Percentiles rank a stretch among this genome's conserved stretches.
These are phyloP conservation scores for Prunus yedoensis DNA, from an alignment of 331 rosid species.

Conservation along the genomic window DNA sequence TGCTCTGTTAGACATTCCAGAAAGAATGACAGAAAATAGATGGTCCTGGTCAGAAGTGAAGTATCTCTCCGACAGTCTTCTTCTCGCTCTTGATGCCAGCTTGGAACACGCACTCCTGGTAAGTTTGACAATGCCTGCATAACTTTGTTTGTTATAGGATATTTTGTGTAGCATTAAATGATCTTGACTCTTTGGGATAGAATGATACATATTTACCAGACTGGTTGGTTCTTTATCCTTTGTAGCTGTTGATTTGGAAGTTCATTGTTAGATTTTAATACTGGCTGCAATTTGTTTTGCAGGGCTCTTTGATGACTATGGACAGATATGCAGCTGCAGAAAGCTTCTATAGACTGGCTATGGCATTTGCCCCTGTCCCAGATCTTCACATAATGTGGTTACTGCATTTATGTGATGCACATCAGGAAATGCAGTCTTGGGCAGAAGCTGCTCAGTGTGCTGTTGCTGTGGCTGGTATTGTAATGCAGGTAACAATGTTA, in stretches of 20 bases:
- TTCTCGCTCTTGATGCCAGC: slow-evolving; percentile 95
- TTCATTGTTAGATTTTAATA: background rate
- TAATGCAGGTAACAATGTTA: slow-evolving; percentile 73
- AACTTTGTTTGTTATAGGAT: background rate
- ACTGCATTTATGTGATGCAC: slow-evolving; percentile 96
- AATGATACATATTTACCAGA: background rate
- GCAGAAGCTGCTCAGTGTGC: slow-evolving; percentile 99
- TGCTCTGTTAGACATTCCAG: slow-evolving; percentile 68
- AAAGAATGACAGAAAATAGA: slow-evolving; percentile 57
- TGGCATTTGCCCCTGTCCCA: slow-evolving; percentile 99
- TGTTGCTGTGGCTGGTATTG: slow-evolving; percentile 98
- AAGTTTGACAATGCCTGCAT: slow-evolving; percentile 28
- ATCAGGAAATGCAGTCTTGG: slow-evolving; percentile 99
- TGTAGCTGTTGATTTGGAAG: too few relatives aligned
- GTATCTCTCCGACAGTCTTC: slow-evolving; percentile 82
- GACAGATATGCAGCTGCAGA: slow-evolving; percentile 99
- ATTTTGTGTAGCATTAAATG: background rate
- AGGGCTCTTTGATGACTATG: slow-evolving; percentile 86
- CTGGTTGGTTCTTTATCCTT: too few relatives aligned
- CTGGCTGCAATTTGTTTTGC: slow-evolving; percentile 24
- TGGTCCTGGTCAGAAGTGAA: slow-evolving; percentile 97
- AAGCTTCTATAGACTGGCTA: slow-evolving; percentile 83
- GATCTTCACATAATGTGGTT: slow-evolving; percentile 99
- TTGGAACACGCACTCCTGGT: slow-evolving; percentile 93
- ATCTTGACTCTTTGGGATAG: background rate